A percentile compares a stretch with the other conserved stretches of the same genome.
Conservation (phyloP, 305 asterid species). For the Solanum aculeatissimum region DNA sequence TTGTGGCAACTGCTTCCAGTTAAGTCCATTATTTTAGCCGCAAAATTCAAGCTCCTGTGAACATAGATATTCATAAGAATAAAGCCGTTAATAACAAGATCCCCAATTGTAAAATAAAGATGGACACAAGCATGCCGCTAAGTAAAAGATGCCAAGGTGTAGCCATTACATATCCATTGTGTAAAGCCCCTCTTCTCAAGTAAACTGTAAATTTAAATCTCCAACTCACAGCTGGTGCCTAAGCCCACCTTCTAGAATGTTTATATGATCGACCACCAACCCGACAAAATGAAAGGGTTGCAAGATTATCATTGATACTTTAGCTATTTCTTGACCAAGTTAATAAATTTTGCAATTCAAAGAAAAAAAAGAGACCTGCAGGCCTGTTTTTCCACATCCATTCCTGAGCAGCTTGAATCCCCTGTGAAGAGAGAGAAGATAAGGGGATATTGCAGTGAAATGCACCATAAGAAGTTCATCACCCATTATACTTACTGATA, state of each 20-base stretch:
- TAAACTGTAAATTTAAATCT: background rate
- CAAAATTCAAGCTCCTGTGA: background rate
- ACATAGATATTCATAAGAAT: background rate
- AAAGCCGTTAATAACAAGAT: background rate
- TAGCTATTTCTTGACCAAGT: background rate
- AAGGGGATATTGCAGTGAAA: background rate
- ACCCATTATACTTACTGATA: background rate
- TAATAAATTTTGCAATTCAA: background rate
- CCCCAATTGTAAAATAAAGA: background rate
- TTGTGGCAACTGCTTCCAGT: background rate
- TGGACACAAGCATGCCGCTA: background rate
- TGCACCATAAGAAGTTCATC: background rate
- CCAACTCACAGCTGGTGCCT: background rate
- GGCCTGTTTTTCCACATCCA: constrained; percentile 47
- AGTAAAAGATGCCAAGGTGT: background rate
- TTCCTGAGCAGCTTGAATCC: constrained; percentile 43
- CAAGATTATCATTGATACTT: background rate
- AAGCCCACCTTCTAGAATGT: background rate
- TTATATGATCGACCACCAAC: background rate
- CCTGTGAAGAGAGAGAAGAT: constrained; percentile 15
- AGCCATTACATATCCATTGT: background rate
- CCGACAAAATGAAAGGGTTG: background rate
- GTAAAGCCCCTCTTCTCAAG: background rate
- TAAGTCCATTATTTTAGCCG: background rate
- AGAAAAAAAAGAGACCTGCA: constrained; percentile 9